phyloP scores from a whole-genome alignment of 202 grass and related monocot genomes.

The Miscanthus sacchariflorus region DNA sequence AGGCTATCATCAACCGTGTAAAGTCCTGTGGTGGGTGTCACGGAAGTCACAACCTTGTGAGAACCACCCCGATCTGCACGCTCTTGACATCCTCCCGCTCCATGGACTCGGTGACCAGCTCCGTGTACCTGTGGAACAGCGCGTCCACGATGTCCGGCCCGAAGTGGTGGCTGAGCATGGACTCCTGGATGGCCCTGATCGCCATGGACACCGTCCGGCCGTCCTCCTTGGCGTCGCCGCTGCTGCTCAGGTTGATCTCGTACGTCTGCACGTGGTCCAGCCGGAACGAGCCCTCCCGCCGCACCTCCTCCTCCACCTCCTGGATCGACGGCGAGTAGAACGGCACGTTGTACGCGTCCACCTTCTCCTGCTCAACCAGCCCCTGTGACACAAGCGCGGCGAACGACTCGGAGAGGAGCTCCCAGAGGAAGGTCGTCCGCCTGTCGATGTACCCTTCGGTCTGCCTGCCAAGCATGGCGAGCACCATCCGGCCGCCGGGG shows the following conservation, averaged over 20 bases:
- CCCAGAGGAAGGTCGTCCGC: slow-evolving; percentile 76
- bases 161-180: slow-evolving; percentile 96
- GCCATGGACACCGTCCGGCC: slow-evolving; percentile 77
- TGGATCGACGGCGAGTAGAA: slow-evolving; percentile 83
- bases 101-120: slow-evolving; percentile 79
- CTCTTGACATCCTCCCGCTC: slow-evolving; percentile 79
- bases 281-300: slow-evolving; percentile 81
- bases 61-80: slow-evolving; percentile 71
- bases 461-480: slow-evolving; percentile 82
- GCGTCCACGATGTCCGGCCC: slow-evolving; percentile 66
- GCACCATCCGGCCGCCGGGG: slow-evolving; percentile 72
- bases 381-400: slow-evolving; percentile 71
- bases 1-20: neutral
- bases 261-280: slow-evolving; percentile 72
- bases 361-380: slow-evolving; percentile 66
- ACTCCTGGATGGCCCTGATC: slow-evolving; percentile 93
- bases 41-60: slow-evolving; percentile 68
- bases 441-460: slow-evolving; percentile 50
- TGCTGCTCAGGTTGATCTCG: slow-evolving; percentile 80
- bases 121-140: slow-evolving; percentile 72
- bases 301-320: slow-evolving; percentile 87
- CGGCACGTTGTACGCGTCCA: slow-evolving; percentile 87
- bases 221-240: slow-evolving; percentile 85
- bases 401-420: slow-evolving; percentile 86
- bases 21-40: neutral